Evolutionary conservation across 768 basidiomycete genomes (phyloP).

Genomic region (Sarcodon sp.): DNA sequence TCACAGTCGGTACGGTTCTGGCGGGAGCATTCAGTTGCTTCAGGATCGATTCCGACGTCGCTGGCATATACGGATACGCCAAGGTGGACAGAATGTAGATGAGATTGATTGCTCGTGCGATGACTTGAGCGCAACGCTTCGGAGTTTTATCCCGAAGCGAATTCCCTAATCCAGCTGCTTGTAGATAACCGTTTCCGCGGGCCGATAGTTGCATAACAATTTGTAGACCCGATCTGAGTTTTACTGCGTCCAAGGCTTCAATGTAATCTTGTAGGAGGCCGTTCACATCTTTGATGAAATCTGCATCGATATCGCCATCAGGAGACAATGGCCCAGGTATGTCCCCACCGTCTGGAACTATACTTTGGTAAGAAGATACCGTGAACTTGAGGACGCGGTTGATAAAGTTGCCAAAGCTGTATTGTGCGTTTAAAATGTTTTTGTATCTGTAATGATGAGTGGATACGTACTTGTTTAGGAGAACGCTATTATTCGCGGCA

Average conservation of each 20-base stretch:
- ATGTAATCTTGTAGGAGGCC: slow-evolving; percentile 65
- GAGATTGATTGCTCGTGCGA: slow-evolving; percentile 83
- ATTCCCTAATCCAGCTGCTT: slow-evolving; percentile 84
- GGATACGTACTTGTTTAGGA: slow-evolving; percentile 74
- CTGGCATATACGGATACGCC: slow-evolving; percentile 94
- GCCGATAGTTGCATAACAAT: slow-evolving; percentile 83
- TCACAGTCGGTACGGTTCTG: slow-evolving; percentile 58
- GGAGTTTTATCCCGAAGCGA: slow-evolving; percentile 74
- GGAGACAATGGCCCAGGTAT: slow-evolving; percentile 55
- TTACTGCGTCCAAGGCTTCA: slow-evolving; percentile 83
- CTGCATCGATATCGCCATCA: slow-evolving; percentile 50
- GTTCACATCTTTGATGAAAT: slow-evolving; percentile 78
- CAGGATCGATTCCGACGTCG: slow-evolving; percentile 71
- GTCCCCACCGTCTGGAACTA: slow-evolving; percentile 72
- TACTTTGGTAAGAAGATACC: slow-evolving; percentile 66
- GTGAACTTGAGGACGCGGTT: slow-evolving; percentile 92
- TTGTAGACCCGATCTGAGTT: slow-evolving; percentile 78
- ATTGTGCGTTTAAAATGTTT: background rate
- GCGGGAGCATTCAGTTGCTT: slow-evolving; percentile 83
- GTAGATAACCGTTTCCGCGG: slow-evolving; percentile 89
- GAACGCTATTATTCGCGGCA: slow-evolving; percentile 81
- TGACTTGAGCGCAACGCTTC: slow-evolving; percentile 77
- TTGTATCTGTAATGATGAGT: background rate
- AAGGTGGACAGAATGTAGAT: slow-evolving; percentile 84
- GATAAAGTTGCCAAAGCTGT: slow-evolving; percentile 92